Evolutionary conservation across 768 basidiomycete species (phyloP).

Genomic region (Grammothele lineata): DNA sequence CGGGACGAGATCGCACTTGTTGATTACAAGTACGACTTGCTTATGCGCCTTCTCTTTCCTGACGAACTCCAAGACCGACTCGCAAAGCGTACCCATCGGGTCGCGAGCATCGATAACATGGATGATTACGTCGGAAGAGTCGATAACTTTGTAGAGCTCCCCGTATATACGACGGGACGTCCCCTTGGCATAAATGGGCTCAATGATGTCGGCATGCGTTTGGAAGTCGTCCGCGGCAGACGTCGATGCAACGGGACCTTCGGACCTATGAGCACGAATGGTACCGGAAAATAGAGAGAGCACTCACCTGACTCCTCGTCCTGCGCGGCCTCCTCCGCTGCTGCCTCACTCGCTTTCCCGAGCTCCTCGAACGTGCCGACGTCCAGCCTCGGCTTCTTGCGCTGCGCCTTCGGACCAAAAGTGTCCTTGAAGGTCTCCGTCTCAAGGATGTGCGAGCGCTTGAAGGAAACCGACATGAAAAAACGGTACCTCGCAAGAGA

Average conservation of each 20-base stretch:
- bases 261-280: not conserved
- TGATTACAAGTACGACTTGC: slow-evolving; percentile 93
- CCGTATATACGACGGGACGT: slow-evolving; percentile 96
- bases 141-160: slow-evolving; percentile 98
- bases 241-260: slow-evolving; percentile 47
- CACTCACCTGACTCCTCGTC: slow-evolving; percentile 43
- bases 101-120: slow-evolving; percentile 96
- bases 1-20: slow-evolving; percentile 98
- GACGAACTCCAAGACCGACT: slow-evolving; percentile 88
- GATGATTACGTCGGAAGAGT: slow-evolving; percentile 94
- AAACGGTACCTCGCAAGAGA: slow-evolving; percentile 38
- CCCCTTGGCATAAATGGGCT: slow-evolving; percentile 93
- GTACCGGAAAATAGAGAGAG: not conserved
- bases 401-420: slow-evolving; percentile 93
- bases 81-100: slow-evolving; percentile 92
- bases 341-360: slow-evolving; percentile 55
- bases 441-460: slow-evolving; percentile 93
- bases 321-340: slow-evolving; percentile 34
- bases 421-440: slow-evolving; percentile 94
- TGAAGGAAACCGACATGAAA: slow-evolving; percentile 7
- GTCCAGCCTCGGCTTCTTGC: slow-evolving; percentile 83
- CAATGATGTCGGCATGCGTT: slow-evolving; percentile 76
- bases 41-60: slow-evolving; percentile 97
- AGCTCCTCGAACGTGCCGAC: slow-evolving; percentile 94
- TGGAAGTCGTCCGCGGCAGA: slow-evolving; percentile 39